Evolutionary conservation across 176 grass and related monocot species (phyloP), one percentile per base, ranked within the genome.

Genomic region (Alopecurus myosuroides): DNA sequence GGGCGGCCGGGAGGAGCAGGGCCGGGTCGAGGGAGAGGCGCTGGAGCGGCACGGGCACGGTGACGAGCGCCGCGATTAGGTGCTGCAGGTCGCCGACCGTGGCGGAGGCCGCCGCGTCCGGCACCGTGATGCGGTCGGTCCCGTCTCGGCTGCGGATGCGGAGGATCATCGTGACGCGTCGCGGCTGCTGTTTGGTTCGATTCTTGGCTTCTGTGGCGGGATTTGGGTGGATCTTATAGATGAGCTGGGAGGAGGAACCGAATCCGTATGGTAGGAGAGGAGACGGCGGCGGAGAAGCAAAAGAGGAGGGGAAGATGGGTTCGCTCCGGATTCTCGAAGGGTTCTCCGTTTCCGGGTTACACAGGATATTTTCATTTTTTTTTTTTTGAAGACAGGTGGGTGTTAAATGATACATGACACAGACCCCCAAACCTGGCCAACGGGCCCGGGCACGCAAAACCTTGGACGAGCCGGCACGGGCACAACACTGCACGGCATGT

Each of bases 11-110:
- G 40, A 72, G 69, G 69, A 72, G 62, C 37, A 97, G 89, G 9
- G 86, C 87, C 6, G 94, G 91, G 56, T 88, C 78, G 79, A 92
- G 94, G 35, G 94, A 97, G 78, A 97, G 82, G 61, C 84, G 88
- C 63, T 97, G 94, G 45, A 88, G n/a, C 4, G 89, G 12, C 61
- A 81, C 69, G 14, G 94, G 87, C 36, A 97, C 82, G 74, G 91
- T 90, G 63, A 91, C 78, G 67, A 84, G 76, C 4, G 89, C 69
- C 74, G 89, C 89, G 85, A 97, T 90, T 76, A 91, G 85, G 23
- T 14, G 40, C 69, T 72, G 69, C 40, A 72, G 69, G 40, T 72
- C 69, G 69, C 23, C 69, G 69, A 72, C 40, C 3, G 69, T 72
- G 69, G 69, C 69, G 69, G 67, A 11, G 37, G 40, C 18, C 4